Evolutionary conservation across 768 basidiomycete species (phyloP).

Genomic region (Pleurotus ostreatus): DNA sequence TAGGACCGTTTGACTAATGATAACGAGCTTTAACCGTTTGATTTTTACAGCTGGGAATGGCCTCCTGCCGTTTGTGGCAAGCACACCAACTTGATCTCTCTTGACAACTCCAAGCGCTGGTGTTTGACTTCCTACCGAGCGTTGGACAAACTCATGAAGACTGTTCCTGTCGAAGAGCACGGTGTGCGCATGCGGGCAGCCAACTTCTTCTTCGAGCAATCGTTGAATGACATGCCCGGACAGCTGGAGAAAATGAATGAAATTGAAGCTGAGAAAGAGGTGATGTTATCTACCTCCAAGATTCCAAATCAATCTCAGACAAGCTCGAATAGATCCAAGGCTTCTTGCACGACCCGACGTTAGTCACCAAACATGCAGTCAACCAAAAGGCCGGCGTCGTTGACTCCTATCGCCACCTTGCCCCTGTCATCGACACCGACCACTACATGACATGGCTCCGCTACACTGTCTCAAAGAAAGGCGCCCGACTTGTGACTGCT

Average conservation of each 20-base stretch:
- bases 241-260: constrained; percentile 28
- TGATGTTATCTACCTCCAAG: not conserved
- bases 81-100: constrained; percentile 30
- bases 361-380: constrained; percentile 23
- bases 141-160: constrained; percentile 20
- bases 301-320: not conserved
- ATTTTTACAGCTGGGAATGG: constrained; percentile 27
- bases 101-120: constrained; percentile 29
- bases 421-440: constrained; percentile 34
- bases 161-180: constrained; percentile 18
- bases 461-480: constrained; percentile 21
- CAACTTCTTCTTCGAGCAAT: constrained; percentile 30
- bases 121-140: constrained; percentile 31
- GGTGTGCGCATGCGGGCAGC: constrained; percentile 29
- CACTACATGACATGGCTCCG: constrained; percentile 29
- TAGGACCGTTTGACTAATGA: not conserved
- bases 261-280: constrained; percentile 12
- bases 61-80: constrained; percentile 35
- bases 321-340: constrained; percentile 17
- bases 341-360: constrained; percentile 16
- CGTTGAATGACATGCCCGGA: constrained; percentile 19
- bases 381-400: constrained; percentile 25
- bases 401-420: constrained; percentile 29
- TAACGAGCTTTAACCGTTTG: not conserved
- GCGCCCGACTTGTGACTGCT: constrained; percentile 23